Conservation (phyloP, 495 filamentous ascomycete species). For the Oleoguttula mirabilis region DNA sequence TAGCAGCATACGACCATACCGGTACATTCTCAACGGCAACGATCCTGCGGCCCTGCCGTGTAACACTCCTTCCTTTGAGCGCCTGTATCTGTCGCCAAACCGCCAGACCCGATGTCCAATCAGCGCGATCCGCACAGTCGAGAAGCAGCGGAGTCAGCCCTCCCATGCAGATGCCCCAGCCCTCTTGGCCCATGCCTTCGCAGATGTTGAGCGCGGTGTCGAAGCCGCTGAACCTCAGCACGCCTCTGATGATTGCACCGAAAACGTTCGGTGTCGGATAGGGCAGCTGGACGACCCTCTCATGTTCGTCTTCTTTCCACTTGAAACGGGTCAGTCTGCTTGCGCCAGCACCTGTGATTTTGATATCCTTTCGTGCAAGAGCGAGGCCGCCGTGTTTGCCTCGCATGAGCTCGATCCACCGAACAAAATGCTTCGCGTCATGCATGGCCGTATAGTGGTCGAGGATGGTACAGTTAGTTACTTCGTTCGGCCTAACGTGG, state of each 20-base stretch:
- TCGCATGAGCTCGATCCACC: constrained; percentile 23
- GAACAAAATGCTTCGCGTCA: constrained; percentile 18
- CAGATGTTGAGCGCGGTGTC: constrained; percentile 23
- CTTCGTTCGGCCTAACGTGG: constrained; percentile 40
- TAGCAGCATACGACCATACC: constrained; percentile 11
- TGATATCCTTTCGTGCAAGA: constrained; percentile 23
- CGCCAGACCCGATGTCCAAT: constrained; percentile 21
- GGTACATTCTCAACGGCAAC: constrained; percentile 1
- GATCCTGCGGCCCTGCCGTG: neutral
- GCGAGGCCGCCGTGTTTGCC: constrained; percentile 22
- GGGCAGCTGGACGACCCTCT: constrained; percentile 28
- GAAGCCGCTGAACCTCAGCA: constrained; percentile 26
- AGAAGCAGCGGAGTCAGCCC: constrained; percentile 22
- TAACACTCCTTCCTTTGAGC: neutral
- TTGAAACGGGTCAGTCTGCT: constrained; percentile 15
- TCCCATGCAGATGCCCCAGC: constrained; percentile 26
- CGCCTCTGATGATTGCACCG: constrained; percentile 23
- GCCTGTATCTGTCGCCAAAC: constrained; percentile 25
- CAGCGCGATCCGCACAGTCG: constrained; percentile 20
- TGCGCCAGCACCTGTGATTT: constrained; percentile 19
- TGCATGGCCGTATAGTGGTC: constrained; percentile 37
- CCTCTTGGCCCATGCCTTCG: constrained; percentile 24
- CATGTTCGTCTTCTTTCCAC: constrained; percentile 1
- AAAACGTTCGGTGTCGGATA: constrained; percentile 26
- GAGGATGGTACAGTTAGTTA: constrained; percentile 42